Base-by-base conservation (phyloP, 352 stramenopile genomes). In the Globisporangium orthogonon region DNA sequence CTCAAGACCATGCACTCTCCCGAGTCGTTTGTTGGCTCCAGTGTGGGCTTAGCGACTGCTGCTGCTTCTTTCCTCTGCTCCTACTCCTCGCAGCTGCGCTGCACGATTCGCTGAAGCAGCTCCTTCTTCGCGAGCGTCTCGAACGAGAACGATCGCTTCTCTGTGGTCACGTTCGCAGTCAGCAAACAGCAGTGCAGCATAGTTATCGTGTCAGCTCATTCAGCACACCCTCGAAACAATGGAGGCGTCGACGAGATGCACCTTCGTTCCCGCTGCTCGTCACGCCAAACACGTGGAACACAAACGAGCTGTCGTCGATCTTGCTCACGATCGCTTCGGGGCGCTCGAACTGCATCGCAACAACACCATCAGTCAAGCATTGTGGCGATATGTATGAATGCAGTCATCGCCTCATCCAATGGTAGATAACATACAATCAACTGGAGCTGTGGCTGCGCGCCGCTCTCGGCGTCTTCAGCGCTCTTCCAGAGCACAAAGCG, bases 401-500 rank as follows among this genome's bases (percentile, higher is more conserved):
- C 9, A 5, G 11, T 10, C 39, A 52, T 11, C 47, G 15, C 11
- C 23, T 23, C 23, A 23, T 23, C 23, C 23, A 23, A 11, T 0
- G 33, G 18, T 15, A 47, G 3, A 44, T 7, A 11, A 70, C 74
- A 2, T 71, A 94, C 84, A 59, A 90, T 63, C 5, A 94, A 55
- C 52, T 91, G 77, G 31, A 83, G 55, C 29, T 70, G 54, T 18
- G 84, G 76, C 37, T 74, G 67, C 0, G 67, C 63, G 2, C 78
- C 78, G 15, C 65, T 65, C 40, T 91, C 79, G 14, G 80, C 77
- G 60, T 94, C 84, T 60, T 94, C 84, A 10, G 67, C 70, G 14
- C 59, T 76, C 62, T 90, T 94, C 84, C 84, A 94, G 30, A 94
- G 53, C 30, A 92, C 63, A 58, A 94, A 92, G 10, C 84, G 82